phyloP scores from a whole-genome alignment of 352 stramenopile genomes.

The Peronospora farinosa region DNA sequence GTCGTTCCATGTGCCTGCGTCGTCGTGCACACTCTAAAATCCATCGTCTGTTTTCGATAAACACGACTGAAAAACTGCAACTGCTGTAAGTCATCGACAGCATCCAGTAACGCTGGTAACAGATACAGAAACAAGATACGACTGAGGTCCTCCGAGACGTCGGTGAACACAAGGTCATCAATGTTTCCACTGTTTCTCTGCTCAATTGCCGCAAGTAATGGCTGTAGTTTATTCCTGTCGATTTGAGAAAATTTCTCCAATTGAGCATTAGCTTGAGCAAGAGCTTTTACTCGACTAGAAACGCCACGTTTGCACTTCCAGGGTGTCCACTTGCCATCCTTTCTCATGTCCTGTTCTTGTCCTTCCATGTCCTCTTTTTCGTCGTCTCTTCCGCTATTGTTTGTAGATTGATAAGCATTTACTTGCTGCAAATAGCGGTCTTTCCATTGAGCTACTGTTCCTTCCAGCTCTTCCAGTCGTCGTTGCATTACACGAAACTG shows the following conservation, averaged over 20 bases:
- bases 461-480: constrained; percentile 57
- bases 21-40: constrained; percentile 39
- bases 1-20: neutral
- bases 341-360: neutral
- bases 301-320: constrained; percentile 32
- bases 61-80: constrained; percentile 51
- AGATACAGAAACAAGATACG: constrained; percentile 50
- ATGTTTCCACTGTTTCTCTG: constrained; percentile 4
- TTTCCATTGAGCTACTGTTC: constrained; percentile 52
- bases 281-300: constrained; percentile 17
- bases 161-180: constrained; percentile 39
- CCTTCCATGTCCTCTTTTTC: neutral
- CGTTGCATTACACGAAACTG: constrained; percentile 69
- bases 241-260: constrained; percentile 46
- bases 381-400: constrained; percentile 5
- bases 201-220: constrained; percentile 31
- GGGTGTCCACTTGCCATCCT: constrained; percentile 26
- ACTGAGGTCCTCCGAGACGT: constrained; percentile 51
- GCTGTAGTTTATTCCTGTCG: constrained; percentile 46
- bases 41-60: constrained; percentile 56
- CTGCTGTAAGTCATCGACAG: constrained; percentile 15
- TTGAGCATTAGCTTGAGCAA: constrained; percentile 32
- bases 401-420: constrained; percentile 18
- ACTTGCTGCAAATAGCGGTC: constrained; percentile 56
- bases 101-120: constrained; percentile 42